Conservation (phyloP, 495 filamentous ascomycete species). For the Chaetomium tenue region DNA sequence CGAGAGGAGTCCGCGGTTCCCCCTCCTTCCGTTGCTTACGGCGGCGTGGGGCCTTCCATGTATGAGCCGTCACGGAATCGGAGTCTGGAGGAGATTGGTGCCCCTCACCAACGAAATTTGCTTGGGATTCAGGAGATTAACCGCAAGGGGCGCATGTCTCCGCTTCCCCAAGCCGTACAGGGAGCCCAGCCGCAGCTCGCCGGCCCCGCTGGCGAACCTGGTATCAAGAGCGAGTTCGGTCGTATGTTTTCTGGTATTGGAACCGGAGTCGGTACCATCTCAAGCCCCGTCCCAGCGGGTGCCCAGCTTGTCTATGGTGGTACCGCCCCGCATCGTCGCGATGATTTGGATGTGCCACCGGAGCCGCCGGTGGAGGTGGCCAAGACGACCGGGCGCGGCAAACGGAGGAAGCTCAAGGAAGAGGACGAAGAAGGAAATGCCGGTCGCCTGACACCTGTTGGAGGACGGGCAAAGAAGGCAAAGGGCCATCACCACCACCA, state of each 20-base stretch:
- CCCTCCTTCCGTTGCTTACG: slow-evolving; percentile 47
- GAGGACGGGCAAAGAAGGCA: slow-evolving; percentile 55
- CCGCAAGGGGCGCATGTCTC: slow-evolving; percentile 66
- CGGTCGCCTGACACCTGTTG: slow-evolving; percentile 50
- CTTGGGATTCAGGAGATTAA: slow-evolving; percentile 63
- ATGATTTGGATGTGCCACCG: slow-evolving; percentile 46
- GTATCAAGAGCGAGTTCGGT: slow-evolving; percentile 88
- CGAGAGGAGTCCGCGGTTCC: slow-evolving; percentile 42
- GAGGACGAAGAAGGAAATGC: slow-evolving; percentile 64
- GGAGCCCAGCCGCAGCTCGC: slow-evolving; percentile 78
- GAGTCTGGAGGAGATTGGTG: slow-evolving; percentile 58
- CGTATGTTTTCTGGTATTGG: slow-evolving; percentile 90
- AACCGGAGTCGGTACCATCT: slow-evolving; percentile 70
- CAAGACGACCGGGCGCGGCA: slow-evolving; percentile 45
- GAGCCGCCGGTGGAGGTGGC: slow-evolving; percentile 35
- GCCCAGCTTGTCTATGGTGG: slow-evolving; percentile 47
- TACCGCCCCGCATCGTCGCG: slow-evolving; percentile 42
- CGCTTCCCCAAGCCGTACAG: slow-evolving; percentile 87
- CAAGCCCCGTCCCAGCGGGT: slow-evolving; percentile 50
- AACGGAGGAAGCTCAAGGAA: slow-evolving; percentile 59
- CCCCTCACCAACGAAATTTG: slow-evolving; percentile 49
- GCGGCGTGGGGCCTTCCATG: slow-evolving; percentile 35
- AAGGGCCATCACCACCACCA: slow-evolving; percentile 65
- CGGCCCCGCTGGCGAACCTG: slow-evolving; percentile 72
- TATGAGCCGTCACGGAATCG: slow-evolving; percentile 47